Base-by-base conservation (phyloP, 345 rosid species). In the Citrus mangshanensis region DNA sequence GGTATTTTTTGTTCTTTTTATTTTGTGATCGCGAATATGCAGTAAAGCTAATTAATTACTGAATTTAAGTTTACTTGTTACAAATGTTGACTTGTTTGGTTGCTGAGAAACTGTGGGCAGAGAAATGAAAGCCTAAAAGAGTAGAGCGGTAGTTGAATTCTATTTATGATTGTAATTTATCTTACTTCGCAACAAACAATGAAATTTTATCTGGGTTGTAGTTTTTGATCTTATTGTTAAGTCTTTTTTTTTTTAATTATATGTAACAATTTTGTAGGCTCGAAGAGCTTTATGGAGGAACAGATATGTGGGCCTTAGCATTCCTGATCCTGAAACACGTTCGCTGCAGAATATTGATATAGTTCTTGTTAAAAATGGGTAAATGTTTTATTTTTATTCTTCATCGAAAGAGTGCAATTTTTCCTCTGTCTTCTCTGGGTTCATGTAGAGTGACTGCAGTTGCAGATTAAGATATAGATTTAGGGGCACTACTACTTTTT, bases 321-420 rank as follows among this genome's bases (percentile, higher is more conserved):
- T 93, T 83, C 98, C 98, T 2, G 98, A 93, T 85, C 85, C 97
- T 24, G 98, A 95, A 59, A 85, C 97, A n/a, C 90, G 87, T 78
- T 86, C 93, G 3, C 89, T 90, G 27, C 91, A 91, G 82, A 84
- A 86, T 74, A 83, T 93, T 32, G 96, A 95, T 78, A 72, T 90
- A 55, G 95, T 89, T 56, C 93, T 91, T 72, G 87, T 95, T 67
- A 86, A 88, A 71, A 90, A 86, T 79, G 88, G 89, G 95, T 91
- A 85, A 60, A 30, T 30, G 68, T 64, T 68, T 28, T 2, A 37
- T 32, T 32, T 49, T 72, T 72, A 34, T 22, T 10, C 6, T 34
- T 7, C 34, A 55, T 28, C 2, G 3, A 51, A 51, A 51, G 34
- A 28, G 42, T 72, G 56, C 21, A 51, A 51, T 14, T 51, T 40